Base-by-base conservation (phyloP, 2,329 filamentous ascomycete genomes). In the Aspergillus sp. region DNA sequence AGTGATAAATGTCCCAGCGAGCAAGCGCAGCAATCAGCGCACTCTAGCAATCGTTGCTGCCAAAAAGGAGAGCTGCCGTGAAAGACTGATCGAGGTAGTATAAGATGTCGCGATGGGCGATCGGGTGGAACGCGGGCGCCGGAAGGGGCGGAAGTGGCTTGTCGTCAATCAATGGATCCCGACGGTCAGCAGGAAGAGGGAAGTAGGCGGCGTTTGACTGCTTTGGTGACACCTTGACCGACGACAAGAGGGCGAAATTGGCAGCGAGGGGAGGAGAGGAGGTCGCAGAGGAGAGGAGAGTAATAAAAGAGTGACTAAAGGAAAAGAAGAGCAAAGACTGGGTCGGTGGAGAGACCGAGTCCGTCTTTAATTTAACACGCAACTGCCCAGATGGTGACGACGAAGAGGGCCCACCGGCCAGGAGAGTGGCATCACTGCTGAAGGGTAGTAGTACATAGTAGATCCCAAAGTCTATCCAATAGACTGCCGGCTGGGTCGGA, bases 141-240 rank as follows among this genome's bases (percentile, higher is more conserved):
- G 63, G 63, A 54, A 63, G 42, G 53, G 47, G 56, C 63, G 63
- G 61, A 58, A 59, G 63, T 62, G 63, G 63, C 63, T 63, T 58
- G 57, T 32, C n/a, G n/a, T 32, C 13, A 8, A 30, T 19, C 25
- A 30, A 30, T 50, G 25, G 15, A 50, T 50, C 25, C 47, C 47
- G 25, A 50, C 19, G 19, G 41, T 50, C 25, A 11, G 10, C 23
- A 27, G 23, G 44, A n/a, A 47, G 23, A 25, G 44, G 44, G 23
- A 19, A 5, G 44, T 17, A 32, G n/a, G 2, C 7, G 32, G 25
- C 25, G 17, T 7, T 10, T 10, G n/a, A 30, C 11, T 2, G 32
- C 32, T 4, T 36, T 36, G 32, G 32, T 36, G 32, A 36, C 32
- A 36, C 32, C 11, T 32, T 50, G 25, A 8, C n/a, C 10, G 27